These are phyloP conservation scores for Xylariaceae sp. DNA, from an alignment of 2,329 filamentous ascomycete species.

Conservation along the genomic window DNA sequence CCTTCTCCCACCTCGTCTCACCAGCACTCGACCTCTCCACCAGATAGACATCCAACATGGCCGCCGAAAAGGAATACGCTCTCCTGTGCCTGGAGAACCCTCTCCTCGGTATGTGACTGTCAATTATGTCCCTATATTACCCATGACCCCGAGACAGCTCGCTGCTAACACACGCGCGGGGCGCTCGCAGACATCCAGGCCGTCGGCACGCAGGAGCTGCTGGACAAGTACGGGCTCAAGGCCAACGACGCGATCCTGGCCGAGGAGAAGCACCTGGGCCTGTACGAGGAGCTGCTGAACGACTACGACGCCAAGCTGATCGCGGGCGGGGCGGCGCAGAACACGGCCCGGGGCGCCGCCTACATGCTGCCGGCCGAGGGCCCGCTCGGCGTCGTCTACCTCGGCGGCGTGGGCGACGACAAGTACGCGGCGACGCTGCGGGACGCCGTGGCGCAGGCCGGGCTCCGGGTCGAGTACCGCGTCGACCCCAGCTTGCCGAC, in stretches of 20 bases:
- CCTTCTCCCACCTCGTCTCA: slow-evolving; percentile 7
- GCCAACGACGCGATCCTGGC: slow-evolving; percentile 96
- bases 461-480: slow-evolving; percentile 90
- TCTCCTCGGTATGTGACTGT: slow-evolving; percentile 79
- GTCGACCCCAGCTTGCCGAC: slow-evolving; percentile 79
- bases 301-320: slow-evolving; percentile 92
- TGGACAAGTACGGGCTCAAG: slow-evolving; percentile 90
- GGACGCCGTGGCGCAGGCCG: slow-evolving; percentile 78
- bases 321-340: slow-evolving; percentile 92
- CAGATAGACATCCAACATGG: slow-evolving; percentile 47
- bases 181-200: slow-evolving; percentile 76
- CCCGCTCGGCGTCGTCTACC: slow-evolving; percentile 88
- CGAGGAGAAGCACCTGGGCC: slow-evolving; percentile 77
- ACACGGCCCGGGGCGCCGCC: slow-evolving; percentile 92
- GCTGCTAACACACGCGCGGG: slow-evolving; percentile 8
- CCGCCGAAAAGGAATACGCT: slow-evolving; percentile 69
- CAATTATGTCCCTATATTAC: too few relatives aligned
- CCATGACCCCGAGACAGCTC: too few relatives aligned
- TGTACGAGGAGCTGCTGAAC: slow-evolving; percentile 91
- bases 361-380: slow-evolving; percentile 87
- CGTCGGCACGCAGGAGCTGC: slow-evolving; percentile 69
- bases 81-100: slow-evolving; percentile 96
- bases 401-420: slow-evolving; percentile 91
- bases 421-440: slow-evolving; percentile 87
- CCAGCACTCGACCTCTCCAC: slow-evolving; percentile 1